Conservation (phyloP, 306 rosid genomes). For the Casuarina glauca region DNA sequence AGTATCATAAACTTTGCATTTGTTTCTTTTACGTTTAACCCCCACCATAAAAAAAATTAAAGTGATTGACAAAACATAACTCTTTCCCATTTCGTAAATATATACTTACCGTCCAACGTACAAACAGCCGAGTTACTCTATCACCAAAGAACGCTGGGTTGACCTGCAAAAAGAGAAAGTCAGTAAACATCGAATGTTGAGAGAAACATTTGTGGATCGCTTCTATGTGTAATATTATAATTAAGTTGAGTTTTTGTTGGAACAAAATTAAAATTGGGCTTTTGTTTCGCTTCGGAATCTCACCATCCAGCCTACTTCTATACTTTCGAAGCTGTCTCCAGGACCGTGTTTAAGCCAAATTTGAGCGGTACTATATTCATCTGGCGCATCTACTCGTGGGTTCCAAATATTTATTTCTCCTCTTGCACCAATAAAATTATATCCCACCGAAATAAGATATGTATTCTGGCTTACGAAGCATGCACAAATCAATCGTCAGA, state of each 20-base stretch:
- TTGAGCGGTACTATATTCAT: slow-evolving; percentile 65
- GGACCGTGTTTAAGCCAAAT: slow-evolving; percentile 48
- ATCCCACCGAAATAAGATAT: slow-evolving; percentile 40
- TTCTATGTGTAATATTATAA: no score
- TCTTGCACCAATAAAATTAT: slow-evolving; percentile 55
- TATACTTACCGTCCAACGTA: slow-evolving; percentile 65
- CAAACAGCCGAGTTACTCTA: slow-evolving; percentile 34
- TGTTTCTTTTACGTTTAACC: no score
- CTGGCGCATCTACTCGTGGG: slow-evolving; percentile 40
- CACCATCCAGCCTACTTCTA: slow-evolving; percentile 73
- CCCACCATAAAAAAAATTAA: no score
- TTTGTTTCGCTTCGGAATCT: not conserved
- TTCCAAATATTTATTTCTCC: slow-evolving; percentile 64
- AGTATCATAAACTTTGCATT: not conserved
- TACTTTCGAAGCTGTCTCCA: slow-evolving; percentile 43
- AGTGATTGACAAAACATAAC: not conserved
- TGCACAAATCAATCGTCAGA: not conserved
- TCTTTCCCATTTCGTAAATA: not conserved
- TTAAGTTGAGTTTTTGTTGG: no score
- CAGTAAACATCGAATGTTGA: no score
- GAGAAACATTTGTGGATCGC: no score
- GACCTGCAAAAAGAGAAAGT: slow-evolving; percentile 34
- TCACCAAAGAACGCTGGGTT: slow-evolving; percentile 65
- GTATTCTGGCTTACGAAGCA: slow-evolving; percentile 38
- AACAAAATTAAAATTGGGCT: not conserved